Evolutionary conservation across 2,329 filamentous ascomycete species (phyloP), one percentile per base, ranked within the genome.

Genomic region (Elsinoe australis): DNA sequence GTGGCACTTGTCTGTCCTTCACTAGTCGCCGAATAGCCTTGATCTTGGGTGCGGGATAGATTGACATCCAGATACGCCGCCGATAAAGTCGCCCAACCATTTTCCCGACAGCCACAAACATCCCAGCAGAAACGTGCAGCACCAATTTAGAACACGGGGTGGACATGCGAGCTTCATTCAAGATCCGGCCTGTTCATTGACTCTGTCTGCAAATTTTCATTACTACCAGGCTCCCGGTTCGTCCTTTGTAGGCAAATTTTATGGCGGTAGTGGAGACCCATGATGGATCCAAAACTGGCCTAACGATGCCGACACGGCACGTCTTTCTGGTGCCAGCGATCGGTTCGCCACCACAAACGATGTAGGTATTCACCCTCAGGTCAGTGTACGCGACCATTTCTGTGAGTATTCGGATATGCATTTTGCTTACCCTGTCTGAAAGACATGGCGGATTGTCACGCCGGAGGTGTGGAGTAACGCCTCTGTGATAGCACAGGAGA

Each of bases 61-160:
- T 44, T 29, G 39, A 17, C 39, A 26, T 6, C 39, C n/a, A 44
- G 39, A 44, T 44, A 44, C 39, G 39, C 17, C 17, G 24, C 26
- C 24, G 39, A 44, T 19, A 8, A 32, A 26, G 15, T 24, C 24
- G 24, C 39, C 39, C 39, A 44, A 44, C 39, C 39, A 44, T 44
- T 44, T 32, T 17, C 21, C 26, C 29, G 39, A 44, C 39, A 44
- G 39, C 39, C 39, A 44, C 39, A n/a, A 14, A 7, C 8, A 19
- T 19, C 39, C 39, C 39, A 44, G 22, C 39, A 31, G 31, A 28
- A 44, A 44, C 26, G 22, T 31, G 39, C n/a, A 15, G n/a, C n/a
- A 14, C 15, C 22, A 31, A 19, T 32, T 31, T 32, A 44, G 39
- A 4, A 15, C 15, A 17, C 26, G 39, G 39, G n/a, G n/a, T n/a